Percentiles rank a stretch among this genome's conserved stretches.
Conservation (phyloP, 2,329 filamentous ascomycete species). For the Fusarium pseudoanthophilum region DNA sequence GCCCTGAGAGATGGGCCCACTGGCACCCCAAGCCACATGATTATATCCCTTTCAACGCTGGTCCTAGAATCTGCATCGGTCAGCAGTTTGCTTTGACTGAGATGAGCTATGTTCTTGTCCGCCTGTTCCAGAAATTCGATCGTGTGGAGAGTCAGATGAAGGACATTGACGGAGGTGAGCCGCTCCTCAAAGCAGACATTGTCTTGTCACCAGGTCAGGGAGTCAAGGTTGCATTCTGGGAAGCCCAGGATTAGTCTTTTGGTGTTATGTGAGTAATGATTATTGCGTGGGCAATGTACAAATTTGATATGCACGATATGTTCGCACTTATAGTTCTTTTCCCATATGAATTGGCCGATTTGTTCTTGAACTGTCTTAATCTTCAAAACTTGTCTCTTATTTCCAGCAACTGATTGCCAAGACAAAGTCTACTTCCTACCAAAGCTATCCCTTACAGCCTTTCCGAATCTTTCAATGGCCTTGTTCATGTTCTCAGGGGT, state of each 20-base stretch:
- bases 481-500: constrained; percentile 75
- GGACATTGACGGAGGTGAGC: constrained; percentile 63
- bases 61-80: constrained; percentile 78
- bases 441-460: constrained; percentile 73
- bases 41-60: constrained; percentile 81
- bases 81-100: constrained; percentile 86
- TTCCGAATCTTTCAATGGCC: constrained; percentile 80
- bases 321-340: background rate
- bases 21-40: constrained; percentile 75
- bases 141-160: constrained; percentile 68
- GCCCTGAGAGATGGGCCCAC: constrained; percentile 73
- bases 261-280: background rate
- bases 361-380: background rate
- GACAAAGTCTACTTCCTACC: constrained; percentile 44
- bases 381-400: background rate
- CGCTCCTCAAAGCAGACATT: constrained; percentile 68
- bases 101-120: constrained; percentile 76
- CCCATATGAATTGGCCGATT: background rate
- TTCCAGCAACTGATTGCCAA: background rate
- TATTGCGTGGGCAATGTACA: background rate
- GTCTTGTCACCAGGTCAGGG: constrained; percentile 69
- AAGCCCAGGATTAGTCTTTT: constrained; percentile 49
- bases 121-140: constrained; percentile 78
- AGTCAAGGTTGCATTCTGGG: constrained; percentile 67
- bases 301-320: background rate